Percentiles rank a stretch among this genome's conserved stretches.
phyloP scores from a whole-genome alignment of 495 filamentous ascomycete genomes.

The Trichoderma virens region DNA sequence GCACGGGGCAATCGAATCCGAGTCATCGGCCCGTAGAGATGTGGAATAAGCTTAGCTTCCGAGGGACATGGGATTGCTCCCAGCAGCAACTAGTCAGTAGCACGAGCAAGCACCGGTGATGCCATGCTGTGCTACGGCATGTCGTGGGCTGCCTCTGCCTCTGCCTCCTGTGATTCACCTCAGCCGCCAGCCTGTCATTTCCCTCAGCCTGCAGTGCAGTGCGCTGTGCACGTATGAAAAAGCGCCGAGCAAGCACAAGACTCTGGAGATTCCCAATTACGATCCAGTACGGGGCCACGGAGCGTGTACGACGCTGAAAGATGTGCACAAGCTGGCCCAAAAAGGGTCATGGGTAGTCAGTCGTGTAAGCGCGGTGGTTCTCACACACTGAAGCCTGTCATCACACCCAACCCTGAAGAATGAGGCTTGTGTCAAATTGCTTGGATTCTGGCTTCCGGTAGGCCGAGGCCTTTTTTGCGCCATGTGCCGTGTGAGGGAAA shows the following conservation, averaged over 20 bases:
- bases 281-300: background rate
- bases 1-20: constrained; percentile 8
- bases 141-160: background rate
- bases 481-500: background rate
- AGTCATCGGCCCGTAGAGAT: constrained; percentile 4
- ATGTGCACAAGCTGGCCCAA: background rate
- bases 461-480: background rate
- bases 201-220: background rate
- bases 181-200: constrained; percentile 1
- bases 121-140: background rate
- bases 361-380: background rate
- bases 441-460: background rate
- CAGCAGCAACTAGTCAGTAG: background rate
- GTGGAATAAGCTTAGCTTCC: constrained; percentile 5
- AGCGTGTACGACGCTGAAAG: background rate
- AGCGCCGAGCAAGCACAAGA: too few species aligned
- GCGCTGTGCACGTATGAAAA: background rate
- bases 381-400: too few species aligned
- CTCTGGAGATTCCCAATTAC: background rate
- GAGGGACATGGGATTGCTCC: background rate
- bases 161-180: background rate
- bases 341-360: background rate
- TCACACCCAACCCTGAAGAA: too few species aligned
- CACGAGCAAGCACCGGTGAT: background rate
- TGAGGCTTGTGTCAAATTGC: too few species aligned